phyloP scores from a whole-genome alignment of 192 early-diverging fungal genomes.

The Podila horticola region DNA sequence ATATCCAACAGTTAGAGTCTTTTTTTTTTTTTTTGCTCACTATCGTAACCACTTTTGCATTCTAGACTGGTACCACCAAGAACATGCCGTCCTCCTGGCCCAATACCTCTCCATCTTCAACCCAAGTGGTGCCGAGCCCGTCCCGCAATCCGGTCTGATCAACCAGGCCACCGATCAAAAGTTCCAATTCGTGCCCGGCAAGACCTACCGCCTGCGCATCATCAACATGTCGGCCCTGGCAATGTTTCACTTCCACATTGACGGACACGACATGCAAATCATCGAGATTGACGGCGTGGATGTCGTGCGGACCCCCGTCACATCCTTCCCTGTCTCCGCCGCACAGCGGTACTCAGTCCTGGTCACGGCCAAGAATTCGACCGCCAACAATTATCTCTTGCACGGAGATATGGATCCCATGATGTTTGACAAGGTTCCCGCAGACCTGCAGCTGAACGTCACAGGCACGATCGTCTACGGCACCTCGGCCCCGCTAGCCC shows the following conservation, averaged over 20 bases:
- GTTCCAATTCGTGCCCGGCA: conserved; percentile 70
- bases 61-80: conserved; percentile 68
- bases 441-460: conserved; percentile 61
- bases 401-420: conserved; percentile 76
- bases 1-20: neutral
- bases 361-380: conserved; percentile 67
- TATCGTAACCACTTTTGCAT: neutral
- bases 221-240: conserved; percentile 77
- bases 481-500: conserved; percentile 12
- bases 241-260: conserved; percentile 78
- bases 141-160: conserved; percentile 71
- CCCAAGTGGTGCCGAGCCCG: conserved; percentile 80
- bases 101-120: conserved; percentile 75
- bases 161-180: conserved; percentile 52
- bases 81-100: conserved; percentile 58
- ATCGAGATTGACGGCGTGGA: conserved; percentile 78
- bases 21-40: neutral
- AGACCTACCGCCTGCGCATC: conserved; percentile 80
- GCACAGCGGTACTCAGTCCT: conserved; percentile 76
- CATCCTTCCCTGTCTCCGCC: conserved; percentile 56
- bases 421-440: conserved; percentile 76
- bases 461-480: conserved; percentile 66
- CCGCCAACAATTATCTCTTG: conserved; percentile 69
- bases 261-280: conserved; percentile 75
- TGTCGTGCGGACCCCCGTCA: conserved; percentile 49